These are phyloP conservation scores for Leccinellum albellum DNA, from an alignment of 768 basidiomycete species.

Conservation along the genomic window DNA sequence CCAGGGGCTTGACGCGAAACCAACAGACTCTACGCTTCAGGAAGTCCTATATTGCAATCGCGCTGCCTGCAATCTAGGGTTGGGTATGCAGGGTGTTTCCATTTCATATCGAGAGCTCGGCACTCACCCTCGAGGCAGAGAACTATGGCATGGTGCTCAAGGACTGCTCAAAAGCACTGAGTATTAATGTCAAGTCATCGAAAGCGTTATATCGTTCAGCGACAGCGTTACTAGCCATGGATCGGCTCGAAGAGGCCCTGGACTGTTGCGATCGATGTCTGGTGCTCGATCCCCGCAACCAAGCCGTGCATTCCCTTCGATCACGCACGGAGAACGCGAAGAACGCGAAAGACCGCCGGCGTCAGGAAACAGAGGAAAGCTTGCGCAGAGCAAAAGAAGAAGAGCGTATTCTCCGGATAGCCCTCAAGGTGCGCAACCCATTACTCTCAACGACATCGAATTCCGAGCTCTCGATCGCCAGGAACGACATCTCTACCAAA, in stretches of 20 bases:
- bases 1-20: constrained; percentile 83
- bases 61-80: constrained; percentile 89
- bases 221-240: constrained; percentile 68
- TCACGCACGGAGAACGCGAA: constrained; percentile 46
- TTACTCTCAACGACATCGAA: background rate
- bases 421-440: constrained; percentile 55
- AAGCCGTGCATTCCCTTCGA: constrained; percentile 47
- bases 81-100: constrained; percentile 47
- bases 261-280: constrained; percentile 78
- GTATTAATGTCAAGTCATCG: constrained; percentile 56
- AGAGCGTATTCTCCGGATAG: constrained; percentile 49
- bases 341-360: constrained; percentile 48
- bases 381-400: constrained; percentile 49
- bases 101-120: background rate
- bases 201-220: constrained; percentile 90
- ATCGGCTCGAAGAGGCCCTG: constrained; percentile 72
- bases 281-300: constrained; percentile 53
- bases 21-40: constrained; percentile 52
- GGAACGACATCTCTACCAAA: constrained; percentile 68
- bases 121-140: constrained; percentile 41
- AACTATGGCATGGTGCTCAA: constrained; percentile 85
- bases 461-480: constrained; percentile 31
- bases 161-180: constrained; percentile 76
- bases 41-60: constrained; percentile 83
- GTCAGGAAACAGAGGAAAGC: constrained; percentile 47